A percentile compares a stretch with the other conserved stretches of the same genome.
Evolutionary conservation across 495 filamentous ascomycete genomes (phyloP).

Genomic region (Lasiosphaeria miniovina): DNA sequence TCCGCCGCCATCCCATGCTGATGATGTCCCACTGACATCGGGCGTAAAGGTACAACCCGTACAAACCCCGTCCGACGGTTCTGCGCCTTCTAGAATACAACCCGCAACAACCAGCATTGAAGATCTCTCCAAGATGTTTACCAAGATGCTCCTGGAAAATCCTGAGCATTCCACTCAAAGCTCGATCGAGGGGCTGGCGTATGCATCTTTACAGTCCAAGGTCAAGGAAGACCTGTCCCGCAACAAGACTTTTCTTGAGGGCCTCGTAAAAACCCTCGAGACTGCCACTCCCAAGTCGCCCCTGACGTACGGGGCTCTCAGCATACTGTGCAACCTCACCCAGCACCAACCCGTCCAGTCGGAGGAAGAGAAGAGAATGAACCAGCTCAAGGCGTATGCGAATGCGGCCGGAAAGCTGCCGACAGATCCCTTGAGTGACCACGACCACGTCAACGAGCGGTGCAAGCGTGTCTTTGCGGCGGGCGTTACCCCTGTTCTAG

Average conservation of each 20-base stretch:
- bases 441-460: conserved; percentile 69
- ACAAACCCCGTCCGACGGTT: conserved; percentile 36
- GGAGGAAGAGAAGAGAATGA: conserved; percentile 88
- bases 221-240: conserved; percentile 76
- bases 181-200: conserved; percentile 90
- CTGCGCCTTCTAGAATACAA: conserved; percentile 38
- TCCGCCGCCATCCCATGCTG: conserved; percentile 17
- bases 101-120: conserved; percentile 56
- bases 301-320: conserved; percentile 80
- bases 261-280: conserved; percentile 62
- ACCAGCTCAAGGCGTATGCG: conserved; percentile 88
- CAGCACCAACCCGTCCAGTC: conserved; percentile 72
- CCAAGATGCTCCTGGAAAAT: conserved; percentile 64
- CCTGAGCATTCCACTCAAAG: conserved; percentile 56
- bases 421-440: conserved; percentile 66
- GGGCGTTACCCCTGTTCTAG: conserved; percentile 69
- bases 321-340: conserved; percentile 78
- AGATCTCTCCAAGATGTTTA: conserved; percentile 76
- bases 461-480: conserved; percentile 75
- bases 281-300: conserved; percentile 60
- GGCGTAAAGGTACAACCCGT: conserved; percentile 47
- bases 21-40: conserved; percentile 45
- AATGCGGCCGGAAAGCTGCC: conserved; percentile 67
- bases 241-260: conserved; percentile 62
- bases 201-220: conserved; percentile 75